Evolutionary conservation across 345 rosid species (phyloP).

Genomic region (Firmiana major): DNA sequence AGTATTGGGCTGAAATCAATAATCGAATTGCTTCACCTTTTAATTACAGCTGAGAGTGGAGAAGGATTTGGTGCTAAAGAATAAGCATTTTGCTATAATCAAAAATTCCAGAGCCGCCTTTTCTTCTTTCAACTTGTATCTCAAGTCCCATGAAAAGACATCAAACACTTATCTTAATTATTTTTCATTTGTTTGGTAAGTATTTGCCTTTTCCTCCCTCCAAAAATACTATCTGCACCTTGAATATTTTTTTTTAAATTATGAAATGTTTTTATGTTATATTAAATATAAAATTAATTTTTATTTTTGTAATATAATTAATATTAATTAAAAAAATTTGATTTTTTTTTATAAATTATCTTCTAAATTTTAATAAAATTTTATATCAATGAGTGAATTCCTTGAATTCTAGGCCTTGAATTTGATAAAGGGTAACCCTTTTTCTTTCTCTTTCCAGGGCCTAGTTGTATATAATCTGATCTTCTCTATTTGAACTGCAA

Average conservation of each 20-base stretch:
- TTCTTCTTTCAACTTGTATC: conserved; percentile 14
- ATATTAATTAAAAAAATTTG: too few relatives aligned
- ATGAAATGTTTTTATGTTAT: too few relatives aligned
- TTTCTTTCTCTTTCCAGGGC: background rate
- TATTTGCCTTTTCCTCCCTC: background rate
- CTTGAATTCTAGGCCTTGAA: too few relatives aligned
- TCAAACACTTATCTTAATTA: conserved; percentile 15
- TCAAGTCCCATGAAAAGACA: conserved; percentile 22
- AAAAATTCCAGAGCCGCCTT: conserved; percentile 16
- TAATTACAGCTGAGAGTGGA: conserved; percentile 1
- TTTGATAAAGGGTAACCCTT: background rate
- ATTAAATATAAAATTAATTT: too few relatives aligned
- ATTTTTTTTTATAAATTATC: too few relatives aligned
- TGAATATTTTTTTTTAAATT: too few relatives aligned
- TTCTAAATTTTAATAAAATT: too few relatives aligned
- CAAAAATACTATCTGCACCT: background rate
- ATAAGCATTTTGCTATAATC: conserved; percentile 31
- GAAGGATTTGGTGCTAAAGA: conserved; percentile 39
- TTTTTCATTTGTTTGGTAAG: background rate
- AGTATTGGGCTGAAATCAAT: background rate
- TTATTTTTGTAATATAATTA: too few relatives aligned
- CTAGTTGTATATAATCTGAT: background rate
- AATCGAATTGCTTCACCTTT: conserved; percentile 7
- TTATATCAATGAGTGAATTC: too few relatives aligned
- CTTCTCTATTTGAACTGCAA: background rate